These are phyloP conservation scores for Kodamaea kaohsiungensis DNA, from an alignment of 805 yeast genomes.

Conservation along the genomic window DNA sequence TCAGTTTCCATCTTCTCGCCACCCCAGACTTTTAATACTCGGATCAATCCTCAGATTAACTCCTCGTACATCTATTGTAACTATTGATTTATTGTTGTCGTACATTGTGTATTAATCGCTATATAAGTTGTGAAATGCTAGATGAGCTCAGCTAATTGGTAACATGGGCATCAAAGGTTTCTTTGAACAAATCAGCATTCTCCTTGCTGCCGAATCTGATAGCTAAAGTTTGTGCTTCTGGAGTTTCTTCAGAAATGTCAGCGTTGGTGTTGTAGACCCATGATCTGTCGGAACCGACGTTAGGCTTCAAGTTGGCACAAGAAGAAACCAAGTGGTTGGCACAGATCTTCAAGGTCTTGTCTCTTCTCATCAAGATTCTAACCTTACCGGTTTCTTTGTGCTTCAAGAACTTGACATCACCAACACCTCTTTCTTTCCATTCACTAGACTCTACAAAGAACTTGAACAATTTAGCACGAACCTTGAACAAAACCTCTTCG, in stretches of 20 bases:
- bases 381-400: conserved; percentile 82
- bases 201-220: conserved; percentile 91
- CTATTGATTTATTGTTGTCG: neutral
- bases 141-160: conserved; percentile 3
- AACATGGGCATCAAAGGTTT: conserved; percentile 65
- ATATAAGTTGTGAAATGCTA: neutral
- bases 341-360: conserved; percentile 95
- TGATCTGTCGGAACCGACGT: conserved; percentile 95
- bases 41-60: no score
- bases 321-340: conserved; percentile 91
- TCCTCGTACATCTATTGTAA: no score
- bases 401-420: conserved; percentile 93
- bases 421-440: conserved; percentile 99
- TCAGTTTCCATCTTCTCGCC: no score
- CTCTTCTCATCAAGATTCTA: conserved; percentile 97
- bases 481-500: conserved; percentile 80
- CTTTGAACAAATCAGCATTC: conserved; percentile 94
- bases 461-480: conserved; percentile 93
- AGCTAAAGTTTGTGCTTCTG: conserved; percentile 96
- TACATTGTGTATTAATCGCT: neutral
- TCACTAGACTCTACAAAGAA: conserved; percentile 82
- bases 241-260: conserved; percentile 75
- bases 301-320: conserved; percentile 82
- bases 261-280: conserved; percentile 97
- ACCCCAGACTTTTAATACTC: no score